phyloP scores from a whole-genome alignment of 2,329 filamentous ascomycete genomes.

The Fonsecaea nubica region DNA sequence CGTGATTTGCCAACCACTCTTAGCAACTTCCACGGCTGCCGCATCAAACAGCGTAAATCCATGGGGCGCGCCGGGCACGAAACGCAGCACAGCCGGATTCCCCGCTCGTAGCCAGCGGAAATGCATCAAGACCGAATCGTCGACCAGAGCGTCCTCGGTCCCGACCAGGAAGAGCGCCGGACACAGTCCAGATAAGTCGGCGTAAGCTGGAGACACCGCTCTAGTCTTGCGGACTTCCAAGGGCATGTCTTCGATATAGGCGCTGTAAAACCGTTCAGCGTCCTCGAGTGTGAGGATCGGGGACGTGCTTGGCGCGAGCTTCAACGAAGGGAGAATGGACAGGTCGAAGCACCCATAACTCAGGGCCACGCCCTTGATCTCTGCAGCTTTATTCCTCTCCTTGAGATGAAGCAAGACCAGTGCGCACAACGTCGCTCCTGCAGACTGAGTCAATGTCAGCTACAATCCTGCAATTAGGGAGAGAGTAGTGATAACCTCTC shows the following conservation, averaged over 20 bases:
- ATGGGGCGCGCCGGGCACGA: not conserved
- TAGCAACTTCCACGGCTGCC: not conserved
- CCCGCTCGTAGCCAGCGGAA: not conserved
- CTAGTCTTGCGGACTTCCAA: not conserved
- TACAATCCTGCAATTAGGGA: no score
- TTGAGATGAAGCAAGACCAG: not conserved
- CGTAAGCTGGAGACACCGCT: not conserved
- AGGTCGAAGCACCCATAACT: not conserved
- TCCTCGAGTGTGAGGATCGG: not conserved
- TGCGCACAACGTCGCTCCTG: not conserved
- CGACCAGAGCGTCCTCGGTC: not conserved
- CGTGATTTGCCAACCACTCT: not conserved
- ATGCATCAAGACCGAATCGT: not conserved
- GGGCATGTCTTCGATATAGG: not conserved
- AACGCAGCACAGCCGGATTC: not conserved
- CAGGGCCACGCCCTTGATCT: not conserved
- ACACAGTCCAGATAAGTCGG: not conserved
- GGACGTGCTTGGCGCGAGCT: not conserved
- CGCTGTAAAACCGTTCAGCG: not conserved
- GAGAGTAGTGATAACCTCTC: not conserved
- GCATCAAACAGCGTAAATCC: not conserved
- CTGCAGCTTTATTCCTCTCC: no score
- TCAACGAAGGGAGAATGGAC: not conserved
- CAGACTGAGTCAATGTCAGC: not conserved
- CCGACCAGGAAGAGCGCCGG: not conserved